A percentile compares a stretch with the other conserved stretches of the same genome.
These are phyloP conservation scores for Saccharomycopsis synnaedendra DNA, from an alignment of 805 yeast genomes.

Conservation along the genomic window DNA sequence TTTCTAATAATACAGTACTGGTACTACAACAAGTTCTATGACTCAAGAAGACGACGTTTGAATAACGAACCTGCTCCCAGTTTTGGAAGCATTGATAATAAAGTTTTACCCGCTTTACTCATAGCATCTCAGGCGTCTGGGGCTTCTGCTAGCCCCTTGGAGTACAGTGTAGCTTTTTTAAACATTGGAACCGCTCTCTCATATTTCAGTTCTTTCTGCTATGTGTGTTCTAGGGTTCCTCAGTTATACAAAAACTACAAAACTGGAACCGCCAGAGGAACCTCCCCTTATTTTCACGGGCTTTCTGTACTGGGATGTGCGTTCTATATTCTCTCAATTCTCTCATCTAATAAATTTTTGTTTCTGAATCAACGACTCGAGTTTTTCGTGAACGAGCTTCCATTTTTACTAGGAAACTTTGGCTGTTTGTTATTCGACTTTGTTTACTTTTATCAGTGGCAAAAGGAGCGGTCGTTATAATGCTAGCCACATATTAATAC, in stretches of 20 bases:
- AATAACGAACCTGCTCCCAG: constrained; percentile 1
- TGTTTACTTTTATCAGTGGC: constrained; percentile 49
- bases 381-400: constrained; percentile 61
- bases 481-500: too few species aligned
- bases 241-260: constrained; percentile 67
- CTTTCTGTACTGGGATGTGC: constrained; percentile 73
- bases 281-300: constrained; percentile 51
- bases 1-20: constrained; percentile 60
- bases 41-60: constrained; percentile 16
- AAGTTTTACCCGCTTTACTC: not conserved
- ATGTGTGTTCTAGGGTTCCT: constrained; percentile 73
- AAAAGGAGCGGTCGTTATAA: too few species aligned
- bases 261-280: constrained; percentile 77
- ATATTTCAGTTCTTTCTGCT: constrained; percentile 70
- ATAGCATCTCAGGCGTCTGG: constrained; percentile 21
- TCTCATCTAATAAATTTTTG: constrained; percentile 46
- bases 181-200: constrained; percentile 42
- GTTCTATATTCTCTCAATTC: constrained; percentile 64
- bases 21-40: constrained; percentile 39
- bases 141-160: constrained; percentile 16
- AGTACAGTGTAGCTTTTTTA: constrained; percentile 1
- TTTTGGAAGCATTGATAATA: constrained; percentile 3
- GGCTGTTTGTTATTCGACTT: constrained; percentile 78
- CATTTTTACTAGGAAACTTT: constrained; percentile 73
- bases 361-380: constrained; percentile 20